Base-by-base conservation (phyloP, 176 grass and related monocot species). In the Eragrostis curvula region DNA sequence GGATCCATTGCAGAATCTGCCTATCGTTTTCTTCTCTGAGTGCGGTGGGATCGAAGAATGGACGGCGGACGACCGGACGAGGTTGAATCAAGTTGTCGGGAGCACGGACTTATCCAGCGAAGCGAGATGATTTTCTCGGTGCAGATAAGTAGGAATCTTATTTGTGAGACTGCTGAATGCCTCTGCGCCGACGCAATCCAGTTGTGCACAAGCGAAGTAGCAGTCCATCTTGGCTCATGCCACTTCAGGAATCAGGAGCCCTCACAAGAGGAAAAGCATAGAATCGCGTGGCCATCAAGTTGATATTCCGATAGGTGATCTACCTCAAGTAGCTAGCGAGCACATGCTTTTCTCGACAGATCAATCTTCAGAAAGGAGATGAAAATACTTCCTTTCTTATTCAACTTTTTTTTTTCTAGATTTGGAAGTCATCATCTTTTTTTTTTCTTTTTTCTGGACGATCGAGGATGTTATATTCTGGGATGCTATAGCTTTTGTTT, bases 121-220 rank as follows among this genome's bases (percentile, higher is more conserved):
- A 10, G 16, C 12, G 72, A 68, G 36, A 12, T 50, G 60, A 28
- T 77, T 46, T 44, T 57, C 17, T 57, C 25, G 2, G 6, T 3
- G 55, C 6, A 55, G 78, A 82, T 85, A 66, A 66, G 83, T 21
- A 59, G 15, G 87, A 89, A 85, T 80, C 73, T 79, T n/a, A 40
- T 44, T 23, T 55, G 42, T 55, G 43, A 44, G 36, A 63, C 74
- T 20, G 20, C 30, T 36, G 29, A 18, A 47, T 36, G n/a, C 41
- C 20, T 56, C 11, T 28, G 6, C 24, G 20, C 27, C 27, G 27
- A 27, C 45, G 42, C 48, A 66, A 29, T 29, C 20, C 28, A 52
- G 5, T 3, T 12, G 9, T 55, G 6, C 78, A 36, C 32, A 36
- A 36, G 32, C 30, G 52, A 60, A 83, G 47, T 43, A 73, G 42